These are phyloP conservation scores for Pisolithus albus DNA, from an alignment of 768 basidiomycete genomes.

Conservation along the genomic window DNA sequence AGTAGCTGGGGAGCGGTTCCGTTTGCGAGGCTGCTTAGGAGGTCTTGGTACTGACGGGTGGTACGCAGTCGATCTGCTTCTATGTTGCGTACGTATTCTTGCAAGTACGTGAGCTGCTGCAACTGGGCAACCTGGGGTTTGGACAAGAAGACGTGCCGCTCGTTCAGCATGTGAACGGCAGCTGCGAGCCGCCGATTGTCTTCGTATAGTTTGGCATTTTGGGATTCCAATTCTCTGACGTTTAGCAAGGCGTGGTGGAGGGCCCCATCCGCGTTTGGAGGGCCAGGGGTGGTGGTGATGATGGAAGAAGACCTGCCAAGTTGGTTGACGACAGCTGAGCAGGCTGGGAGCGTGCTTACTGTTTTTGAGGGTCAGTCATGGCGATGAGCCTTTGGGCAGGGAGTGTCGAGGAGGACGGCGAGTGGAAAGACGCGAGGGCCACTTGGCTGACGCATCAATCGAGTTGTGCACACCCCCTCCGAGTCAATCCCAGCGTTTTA, in stretches of 20 bases:
- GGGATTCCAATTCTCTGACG: constrained; percentile 23
- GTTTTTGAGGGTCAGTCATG: neutral
- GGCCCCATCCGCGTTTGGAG: constrained; percentile 32
- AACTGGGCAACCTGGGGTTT: constrained; percentile 14
- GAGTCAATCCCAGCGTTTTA: no score
- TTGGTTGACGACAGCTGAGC: neutral
- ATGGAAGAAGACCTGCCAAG: constrained; percentile 37
- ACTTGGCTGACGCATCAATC: no score
- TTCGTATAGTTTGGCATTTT: constrained; percentile 30
- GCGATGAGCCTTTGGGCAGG: no score
- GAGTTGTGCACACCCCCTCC: no score
- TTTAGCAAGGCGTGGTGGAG: constrained; percentile 22
- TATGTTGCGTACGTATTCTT: constrained; percentile 21
- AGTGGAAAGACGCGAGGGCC: no score
- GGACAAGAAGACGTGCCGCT: constrained; percentile 18
- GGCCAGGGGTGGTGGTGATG: constrained; percentile 33
- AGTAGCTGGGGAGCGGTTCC: constrained; percentile 15
- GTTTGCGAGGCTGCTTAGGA: constrained; percentile 10
- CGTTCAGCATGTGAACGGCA: constrained; percentile 24
- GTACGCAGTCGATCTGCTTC: constrained; percentile 14
- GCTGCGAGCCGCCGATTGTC: constrained; percentile 32
- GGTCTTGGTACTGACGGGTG: constrained; percentile 20
- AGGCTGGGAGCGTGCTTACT: neutral
- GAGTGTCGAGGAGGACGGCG: no score
- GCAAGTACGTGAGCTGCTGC: constrained; percentile 14